Conservation (phyloP, 78 protist species). For the Chrysochromulina parva region DNA sequence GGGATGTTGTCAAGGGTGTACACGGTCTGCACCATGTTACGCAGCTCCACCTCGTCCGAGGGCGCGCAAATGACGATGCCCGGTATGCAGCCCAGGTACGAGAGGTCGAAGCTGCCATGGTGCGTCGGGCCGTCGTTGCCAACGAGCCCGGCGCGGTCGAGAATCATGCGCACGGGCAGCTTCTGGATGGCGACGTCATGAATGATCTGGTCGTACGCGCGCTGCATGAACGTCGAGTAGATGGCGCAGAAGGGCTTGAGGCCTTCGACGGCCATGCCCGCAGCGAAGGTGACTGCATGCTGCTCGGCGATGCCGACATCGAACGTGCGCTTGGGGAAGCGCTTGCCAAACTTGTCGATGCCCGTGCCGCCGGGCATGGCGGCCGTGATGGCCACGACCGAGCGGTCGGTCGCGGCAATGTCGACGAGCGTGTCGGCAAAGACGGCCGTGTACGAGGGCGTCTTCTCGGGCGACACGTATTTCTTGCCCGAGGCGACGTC, state of each 20-base stretch:
- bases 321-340: conserved; percentile 47
- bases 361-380: conserved; percentile 61
- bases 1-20: not conserved
- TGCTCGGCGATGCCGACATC: conserved; percentile 45
- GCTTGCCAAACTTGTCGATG: conserved; percentile 28
- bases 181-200: conserved; percentile 15
- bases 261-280: conserved; percentile 47
- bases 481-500: conserved; percentile 32
- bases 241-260: conserved; percentile 52
- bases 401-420: not conserved
- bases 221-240: conserved; percentile 58
- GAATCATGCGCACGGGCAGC: conserved; percentile 46
- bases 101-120: conserved; percentile 47
- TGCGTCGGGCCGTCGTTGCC: conserved; percentile 48
- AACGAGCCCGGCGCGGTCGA: conserved; percentile 49
- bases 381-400: conserved; percentile 38
- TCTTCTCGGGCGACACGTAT: not conserved
- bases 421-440: conserved; percentile 20
- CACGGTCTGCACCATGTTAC: not conserved
- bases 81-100: conserved; percentile 43
- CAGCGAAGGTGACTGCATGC: conserved; percentile 51
- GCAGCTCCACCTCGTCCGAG: conserved; percentile 35
- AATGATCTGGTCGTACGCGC: conserved; percentile 34
- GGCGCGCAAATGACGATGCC: conserved; percentile 42
- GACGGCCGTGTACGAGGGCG: conserved; percentile 34